Percentiles rank a stretch among this genome's conserved stretches.
Evolutionary conservation across 345 rosid species (phyloP).

Genomic region (Syzygium grande): DNA sequence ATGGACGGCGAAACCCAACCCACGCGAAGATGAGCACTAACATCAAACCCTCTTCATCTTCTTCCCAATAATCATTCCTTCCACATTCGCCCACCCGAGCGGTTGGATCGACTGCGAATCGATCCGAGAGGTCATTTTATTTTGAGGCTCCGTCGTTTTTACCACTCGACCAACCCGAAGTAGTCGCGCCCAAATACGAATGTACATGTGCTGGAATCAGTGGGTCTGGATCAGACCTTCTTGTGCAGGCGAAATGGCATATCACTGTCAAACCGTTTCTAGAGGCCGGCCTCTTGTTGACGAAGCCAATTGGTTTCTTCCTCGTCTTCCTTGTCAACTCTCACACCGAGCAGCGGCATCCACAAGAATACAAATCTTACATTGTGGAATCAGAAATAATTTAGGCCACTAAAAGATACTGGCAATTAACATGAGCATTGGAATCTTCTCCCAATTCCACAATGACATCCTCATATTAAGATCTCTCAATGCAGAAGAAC

Average conservation of each 20-base stretch:
- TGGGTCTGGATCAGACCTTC: not conserved
- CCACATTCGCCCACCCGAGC: not conserved
- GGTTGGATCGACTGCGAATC: not conserved
- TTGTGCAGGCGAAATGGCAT: not conserved
- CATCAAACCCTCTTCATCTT: not conserved
- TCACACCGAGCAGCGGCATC: not conserved
- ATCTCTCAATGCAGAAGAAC: not conserved
- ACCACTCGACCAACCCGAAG: not conserved
- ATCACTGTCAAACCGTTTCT: not conserved
- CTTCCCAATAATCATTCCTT: not conserved
- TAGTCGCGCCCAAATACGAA: not conserved
- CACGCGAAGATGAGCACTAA: not conserved
- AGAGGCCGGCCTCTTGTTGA: not conserved
- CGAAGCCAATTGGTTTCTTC: not conserved
- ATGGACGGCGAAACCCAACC: too few species aligned
- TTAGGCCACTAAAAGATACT: not conserved
- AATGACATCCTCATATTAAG: not conserved
- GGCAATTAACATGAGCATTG: not conserved
- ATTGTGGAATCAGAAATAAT: slow-evolving; percentile 3
- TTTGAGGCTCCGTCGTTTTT: not conserved
- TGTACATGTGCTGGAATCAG: not conserved
- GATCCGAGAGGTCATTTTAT: not conserved
- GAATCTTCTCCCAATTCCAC: not conserved
- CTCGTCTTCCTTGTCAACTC: not conserved
- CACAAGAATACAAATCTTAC: not conserved